A percentile compares a stretch with the other conserved stretches of the same genome.
Conservation (phyloP, 192 early-diverging fungal species). For the Geranomyces variabilis region DNA sequence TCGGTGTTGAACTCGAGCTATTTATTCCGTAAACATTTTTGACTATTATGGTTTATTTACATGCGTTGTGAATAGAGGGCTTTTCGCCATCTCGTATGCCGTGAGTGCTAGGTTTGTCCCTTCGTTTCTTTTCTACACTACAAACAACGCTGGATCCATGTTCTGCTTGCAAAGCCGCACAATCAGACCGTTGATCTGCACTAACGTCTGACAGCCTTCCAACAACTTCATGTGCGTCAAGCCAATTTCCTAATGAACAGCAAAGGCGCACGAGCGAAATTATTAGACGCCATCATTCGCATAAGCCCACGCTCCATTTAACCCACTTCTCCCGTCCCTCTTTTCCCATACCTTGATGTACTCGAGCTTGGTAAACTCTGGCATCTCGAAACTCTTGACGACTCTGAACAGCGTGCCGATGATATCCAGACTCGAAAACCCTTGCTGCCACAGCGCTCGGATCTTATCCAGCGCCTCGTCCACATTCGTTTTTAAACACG, state of each 20-base stretch:
- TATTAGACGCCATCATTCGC: too few species aligned
- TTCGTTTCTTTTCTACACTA: too few species aligned
- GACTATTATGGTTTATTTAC: too few species aligned
- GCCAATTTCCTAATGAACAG: conserved; percentile 79
- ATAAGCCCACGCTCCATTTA: neutral
- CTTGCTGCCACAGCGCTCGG: conserved; percentile 75
- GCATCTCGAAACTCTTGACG: conserved; percentile 72
- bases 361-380: conserved; percentile 81
- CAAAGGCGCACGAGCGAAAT: neutral
- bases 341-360: conserved; percentile 70
- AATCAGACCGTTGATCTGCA: conserved; percentile 87
- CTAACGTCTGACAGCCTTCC: conserved; percentile 79
- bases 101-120: too few species aligned
- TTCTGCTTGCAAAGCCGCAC: conserved; percentile 57
- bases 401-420: conserved; percentile 91
- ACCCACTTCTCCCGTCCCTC: neutral
- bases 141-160: conserved; percentile 33
- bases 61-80: too few species aligned
- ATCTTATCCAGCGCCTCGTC: conserved; percentile 73
- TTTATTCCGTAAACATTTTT: too few species aligned
- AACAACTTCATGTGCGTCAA: conserved; percentile 88
- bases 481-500: conserved; percentile 69
- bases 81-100: too few species aligned
- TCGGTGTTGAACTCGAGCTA: too few species aligned
- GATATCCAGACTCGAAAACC: conserved; percentile 89